Evolutionary conservation across 1,139 yeast species (phyloP).

Genomic region (Hansenula lynferdii): DNA sequence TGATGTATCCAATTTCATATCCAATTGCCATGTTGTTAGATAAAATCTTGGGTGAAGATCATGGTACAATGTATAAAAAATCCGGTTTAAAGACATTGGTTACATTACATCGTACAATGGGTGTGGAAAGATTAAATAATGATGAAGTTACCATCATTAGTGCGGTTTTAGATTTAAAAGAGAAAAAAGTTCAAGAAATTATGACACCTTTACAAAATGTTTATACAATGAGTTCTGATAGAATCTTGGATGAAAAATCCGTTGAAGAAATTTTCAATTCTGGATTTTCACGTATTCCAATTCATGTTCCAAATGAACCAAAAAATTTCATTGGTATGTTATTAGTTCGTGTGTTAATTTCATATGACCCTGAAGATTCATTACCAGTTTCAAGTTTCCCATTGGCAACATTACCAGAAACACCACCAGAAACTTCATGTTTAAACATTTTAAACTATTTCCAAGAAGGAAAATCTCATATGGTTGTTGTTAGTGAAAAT

Average conservation of each 20-base stretch:
- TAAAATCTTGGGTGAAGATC: conserved; percentile 86
- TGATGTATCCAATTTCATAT: conserved; percentile 89
- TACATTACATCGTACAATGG: conserved; percentile 90
- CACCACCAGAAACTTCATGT: conserved; percentile 88
- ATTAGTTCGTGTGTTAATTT: conserved; percentile 83
- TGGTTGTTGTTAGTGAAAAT: conserved; percentile 84
- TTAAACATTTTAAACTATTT: conserved; percentile 89
- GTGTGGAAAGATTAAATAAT: conserved; percentile 85
- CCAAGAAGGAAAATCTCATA: conserved; percentile 97
- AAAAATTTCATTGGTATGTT: conserved; percentile 93
- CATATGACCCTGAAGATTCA: conserved; percentile 96
- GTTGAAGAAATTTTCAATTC: conserved; percentile 91
- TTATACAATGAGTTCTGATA: conserved; percentile 83
- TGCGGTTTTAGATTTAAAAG: conserved; percentile 91
- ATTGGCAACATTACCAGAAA: conserved; percentile 92
- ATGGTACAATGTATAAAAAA: conserved; percentile 90
- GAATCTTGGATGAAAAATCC: conserved; percentile 74
- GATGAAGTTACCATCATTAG: conserved; percentile 96
- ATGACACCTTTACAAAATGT: conserved; percentile 96
- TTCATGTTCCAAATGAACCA: conserved; percentile 87
- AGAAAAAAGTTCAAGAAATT: conserved; percentile 77
- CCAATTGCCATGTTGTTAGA: conserved; percentile 85
- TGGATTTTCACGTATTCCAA: conserved; percentile 96
- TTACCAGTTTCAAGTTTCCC: conserved; percentile 92
- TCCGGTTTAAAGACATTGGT: conserved; percentile 92